These are phyloP conservation scores for Tuber borchii DNA, from an alignment of 495 filamentous ascomycete genomes.

Conservation along the genomic window DNA sequence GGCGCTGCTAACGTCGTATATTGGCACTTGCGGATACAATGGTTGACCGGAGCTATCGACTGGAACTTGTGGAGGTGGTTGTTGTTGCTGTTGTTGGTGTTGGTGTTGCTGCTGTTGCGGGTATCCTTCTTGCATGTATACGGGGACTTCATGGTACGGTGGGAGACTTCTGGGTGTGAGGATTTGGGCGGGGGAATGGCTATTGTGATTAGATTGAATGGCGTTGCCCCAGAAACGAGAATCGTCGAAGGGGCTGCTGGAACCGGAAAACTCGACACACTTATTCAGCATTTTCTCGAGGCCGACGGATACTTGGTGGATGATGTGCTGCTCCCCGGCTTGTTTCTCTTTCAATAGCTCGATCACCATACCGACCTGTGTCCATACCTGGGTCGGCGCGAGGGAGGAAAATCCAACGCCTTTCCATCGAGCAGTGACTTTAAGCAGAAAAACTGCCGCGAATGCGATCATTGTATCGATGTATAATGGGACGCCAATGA, in stretches of 20 bases:
- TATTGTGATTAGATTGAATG: constrained; percentile 12
- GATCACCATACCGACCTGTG: constrained; percentile 49
- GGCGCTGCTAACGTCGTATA: constrained; percentile 38
- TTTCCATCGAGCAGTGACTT: constrained; percentile 54
- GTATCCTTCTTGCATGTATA: constrained; percentile 8
- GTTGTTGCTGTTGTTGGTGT: constrained; percentile 33
- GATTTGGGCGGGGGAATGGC: constrained; percentile 13
- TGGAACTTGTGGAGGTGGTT: constrained; percentile 20
- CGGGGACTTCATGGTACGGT: constrained; percentile 17
- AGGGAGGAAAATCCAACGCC: constrained; percentile 47
- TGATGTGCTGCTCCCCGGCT: constrained; percentile 51
- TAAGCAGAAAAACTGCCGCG: constrained; percentile 53
- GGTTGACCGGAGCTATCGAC: constrained; percentile 27
- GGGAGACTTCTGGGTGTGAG: constrained; percentile 18
- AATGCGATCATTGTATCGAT: constrained; percentile 58
- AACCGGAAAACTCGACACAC: constrained; percentile 35
- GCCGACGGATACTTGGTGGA: constrained; percentile 51
- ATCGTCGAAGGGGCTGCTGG: constrained; percentile 37
- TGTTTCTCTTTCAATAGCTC: constrained; percentile 51
- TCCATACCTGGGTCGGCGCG: constrained; percentile 47
- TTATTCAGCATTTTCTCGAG: constrained; percentile 47
- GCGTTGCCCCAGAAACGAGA: constrained; percentile 36
- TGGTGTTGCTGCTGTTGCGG: constrained; percentile 17
- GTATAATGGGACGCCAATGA: constrained; percentile 46
- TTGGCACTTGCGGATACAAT: constrained; percentile 30